These are phyloP conservation scores for Leucocoprinus leucothites DNA, from an alignment of 768 basidiomycete genomes.

Conservation along the genomic window DNA sequence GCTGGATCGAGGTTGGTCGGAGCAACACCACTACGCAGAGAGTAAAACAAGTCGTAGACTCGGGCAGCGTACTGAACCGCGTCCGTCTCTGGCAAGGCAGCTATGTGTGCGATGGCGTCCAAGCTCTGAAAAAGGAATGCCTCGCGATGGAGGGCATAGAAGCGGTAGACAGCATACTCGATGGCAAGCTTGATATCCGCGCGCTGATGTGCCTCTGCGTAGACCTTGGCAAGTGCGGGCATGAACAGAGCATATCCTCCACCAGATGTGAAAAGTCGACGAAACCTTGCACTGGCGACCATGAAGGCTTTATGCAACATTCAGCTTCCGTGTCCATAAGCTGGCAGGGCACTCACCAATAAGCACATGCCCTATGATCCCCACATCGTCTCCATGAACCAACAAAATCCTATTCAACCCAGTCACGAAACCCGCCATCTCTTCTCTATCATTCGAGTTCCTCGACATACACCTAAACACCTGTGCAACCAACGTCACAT, in stretches of 20 bases:
- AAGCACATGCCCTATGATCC: slow-evolving; percentile 71
- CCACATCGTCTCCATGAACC: slow-evolving; percentile 67
- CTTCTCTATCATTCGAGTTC: slow-evolving; percentile 65
- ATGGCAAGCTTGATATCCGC: slow-evolving; percentile 61
- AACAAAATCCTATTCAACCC: slow-evolving; percentile 69
- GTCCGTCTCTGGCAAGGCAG: slow-evolving; percentile 47
- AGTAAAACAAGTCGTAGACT: slow-evolving; percentile 56
- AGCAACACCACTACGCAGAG: slow-evolving; percentile 44
- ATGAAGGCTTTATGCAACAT: slow-evolving; percentile 49
- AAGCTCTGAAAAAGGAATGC: slow-evolving; percentile 74
- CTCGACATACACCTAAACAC: slow-evolving; percentile 71
- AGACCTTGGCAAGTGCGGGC: slow-evolving; percentile 67
- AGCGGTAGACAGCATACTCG: slow-evolving; percentile 68
- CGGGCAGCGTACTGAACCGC: slow-evolving; percentile 50
- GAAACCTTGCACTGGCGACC: slow-evolving; percentile 74
- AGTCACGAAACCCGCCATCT: slow-evolving; percentile 64
- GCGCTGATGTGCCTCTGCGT: slow-evolving; percentile 57
- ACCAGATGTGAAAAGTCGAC: slow-evolving; percentile 69
- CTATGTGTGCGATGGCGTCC: slow-evolving; percentile 55
- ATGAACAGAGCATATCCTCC: slow-evolving; percentile 76
- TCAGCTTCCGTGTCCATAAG: too few species aligned
- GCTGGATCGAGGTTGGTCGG: slow-evolving; percentile 51
- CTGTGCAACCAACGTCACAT: slow-evolving; percentile 65
- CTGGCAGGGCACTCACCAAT: slow-evolving; percentile 47
- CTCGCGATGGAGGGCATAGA: slow-evolving; percentile 71